Evolutionary conservation across 352 stramenopile species (phyloP), one percentile per base, ranked within the genome.

Genomic region (Thalassiosira pacifica): DNA sequence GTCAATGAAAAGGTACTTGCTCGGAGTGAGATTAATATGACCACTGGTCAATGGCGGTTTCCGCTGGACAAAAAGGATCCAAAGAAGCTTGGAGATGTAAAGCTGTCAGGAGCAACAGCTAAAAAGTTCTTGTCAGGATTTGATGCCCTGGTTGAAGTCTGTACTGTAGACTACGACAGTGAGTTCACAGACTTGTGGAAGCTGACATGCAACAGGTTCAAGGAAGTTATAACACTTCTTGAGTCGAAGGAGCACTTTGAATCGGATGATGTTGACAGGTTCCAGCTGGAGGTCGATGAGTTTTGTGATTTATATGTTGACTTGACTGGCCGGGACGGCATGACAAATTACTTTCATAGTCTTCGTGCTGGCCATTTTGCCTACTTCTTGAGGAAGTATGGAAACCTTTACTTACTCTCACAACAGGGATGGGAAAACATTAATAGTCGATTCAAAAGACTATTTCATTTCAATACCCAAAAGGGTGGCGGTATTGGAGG

Each of bases 331-430:
- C 48, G 32, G n/a, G 68, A 67, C 59, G 68, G 68, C 1, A 76
- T 76, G 68, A 76, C 68, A 9, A 76, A 76, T 29, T 76, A 76
- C 24, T 76, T 67, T 67, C 68, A 76, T 26, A 76, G 66, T 60
- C 53, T 76, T 10, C 52, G 32, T 32, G 29, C 11, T 29, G 68
- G 68, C 1, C 68, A 76, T 40, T 55, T 76, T 27, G 19, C 22
- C 27, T 76, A 67, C 40, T 76, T 57, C 34, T 19, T 76, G 13
- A 11, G 24, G 19, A 76, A 67, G 26, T 76, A 67, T 19, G 9
- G 27, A 37, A 76, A 76, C 27, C n/a, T 76, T 26, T 67, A 76
- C 32, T 13, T 42, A 5, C 24, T 76, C 6, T 76, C 68, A 16
- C 68, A 66, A 42, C 68, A 76, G 22, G 68, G 68, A 24, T 76